These are phyloP conservation scores for Sordariomycetes sp. DNA, from an alignment of 2,329 filamentous ascomycete species.

Conservation along the genomic window DNA sequence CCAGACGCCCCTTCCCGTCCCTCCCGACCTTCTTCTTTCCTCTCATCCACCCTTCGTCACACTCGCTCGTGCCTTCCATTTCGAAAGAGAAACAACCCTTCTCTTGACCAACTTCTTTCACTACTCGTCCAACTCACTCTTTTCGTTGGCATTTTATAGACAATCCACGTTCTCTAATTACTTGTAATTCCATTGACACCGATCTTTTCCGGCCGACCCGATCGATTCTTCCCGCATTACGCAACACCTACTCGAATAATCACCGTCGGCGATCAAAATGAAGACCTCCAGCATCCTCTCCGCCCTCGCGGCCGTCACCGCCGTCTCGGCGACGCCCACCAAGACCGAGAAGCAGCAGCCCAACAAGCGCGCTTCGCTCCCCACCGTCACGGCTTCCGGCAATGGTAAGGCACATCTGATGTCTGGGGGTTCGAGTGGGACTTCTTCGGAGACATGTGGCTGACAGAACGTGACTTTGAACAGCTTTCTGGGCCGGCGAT, in stretches of 20 bases:
- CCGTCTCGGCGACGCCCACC: conserved; percentile 35
- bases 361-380: conserved; percentile 33
- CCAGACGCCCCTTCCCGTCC: background rate
- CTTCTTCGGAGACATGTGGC: background rate
- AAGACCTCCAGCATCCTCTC: conserved; percentile 31
- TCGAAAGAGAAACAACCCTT: background rate
- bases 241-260: background rate
- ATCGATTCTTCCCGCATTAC: background rate
- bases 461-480: background rate
- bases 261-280: conserved; percentile 24
- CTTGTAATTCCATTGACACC: conserved; percentile 1
- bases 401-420: conserved; percentile 30
- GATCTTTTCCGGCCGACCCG: background rate
- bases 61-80: conserved; percentile 1
- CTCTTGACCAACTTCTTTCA: background rate
- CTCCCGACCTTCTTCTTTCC: background rate
- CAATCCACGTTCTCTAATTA: background rate
- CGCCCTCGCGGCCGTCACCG: conserved; percentile 29
- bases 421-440: background rate
- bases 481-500: conserved; percentile 41
- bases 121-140: conserved; percentile 1
- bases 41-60: conserved; percentile 1
- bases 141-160: conserved; percentile 3
- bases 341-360: conserved; percentile 31
- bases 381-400: conserved; percentile 38